Conservation (phyloP, 2,329 filamentous ascomycete species). For the Phaeomoniella chlamydospora region DNA sequence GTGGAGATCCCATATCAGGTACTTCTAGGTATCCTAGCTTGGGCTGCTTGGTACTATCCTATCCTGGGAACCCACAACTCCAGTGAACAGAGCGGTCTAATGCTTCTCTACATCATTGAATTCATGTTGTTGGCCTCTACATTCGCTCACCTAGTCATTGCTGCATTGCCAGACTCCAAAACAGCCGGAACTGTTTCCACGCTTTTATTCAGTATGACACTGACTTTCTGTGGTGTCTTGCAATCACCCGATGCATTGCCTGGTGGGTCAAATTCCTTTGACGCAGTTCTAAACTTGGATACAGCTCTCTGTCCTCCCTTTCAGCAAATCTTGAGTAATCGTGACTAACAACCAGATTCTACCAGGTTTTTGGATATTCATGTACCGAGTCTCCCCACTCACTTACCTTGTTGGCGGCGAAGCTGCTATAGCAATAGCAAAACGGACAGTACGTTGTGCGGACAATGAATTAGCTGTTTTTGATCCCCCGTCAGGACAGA, state of each 20-base stretch:
- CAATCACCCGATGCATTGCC: slow-evolving; percentile 48
- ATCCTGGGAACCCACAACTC: slow-evolving; percentile 47
- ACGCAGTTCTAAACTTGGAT: no score
- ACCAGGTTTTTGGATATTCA: slow-evolving; percentile 83
- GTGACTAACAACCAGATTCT: no score
- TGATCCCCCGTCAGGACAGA: slow-evolving; percentile 40
- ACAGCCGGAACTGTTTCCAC: slow-evolving; percentile 64
- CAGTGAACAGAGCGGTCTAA: slow-evolving; percentile 55
- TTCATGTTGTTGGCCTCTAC: slow-evolving; percentile 74
- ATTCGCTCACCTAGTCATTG: slow-evolving; percentile 66
- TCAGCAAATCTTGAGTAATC: no score
- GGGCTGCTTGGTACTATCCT: slow-evolving; percentile 74
- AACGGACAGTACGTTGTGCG: slow-evolving; percentile 51
- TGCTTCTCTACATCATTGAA: slow-evolving; percentile 61
- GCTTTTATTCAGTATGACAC: slow-evolving; percentile 53
- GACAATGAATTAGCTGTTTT: slow-evolving; percentile 57
- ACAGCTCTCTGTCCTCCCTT: no score
- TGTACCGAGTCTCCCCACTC: slow-evolving; percentile 71
- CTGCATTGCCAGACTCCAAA: slow-evolving; percentile 60
- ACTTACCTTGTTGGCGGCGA: slow-evolving; percentile 68
- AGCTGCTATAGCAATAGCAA: slow-evolving; percentile 54
- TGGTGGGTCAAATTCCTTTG: no score
- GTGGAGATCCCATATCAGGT: slow-evolving; percentile 80
- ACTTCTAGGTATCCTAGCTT: slow-evolving; percentile 60
- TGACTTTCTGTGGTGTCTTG: slow-evolving; percentile 63